Base-by-base conservation (phyloP, 1,284 basidiomycete species). In the Cutaneotrichosporon dermatis region DNA sequence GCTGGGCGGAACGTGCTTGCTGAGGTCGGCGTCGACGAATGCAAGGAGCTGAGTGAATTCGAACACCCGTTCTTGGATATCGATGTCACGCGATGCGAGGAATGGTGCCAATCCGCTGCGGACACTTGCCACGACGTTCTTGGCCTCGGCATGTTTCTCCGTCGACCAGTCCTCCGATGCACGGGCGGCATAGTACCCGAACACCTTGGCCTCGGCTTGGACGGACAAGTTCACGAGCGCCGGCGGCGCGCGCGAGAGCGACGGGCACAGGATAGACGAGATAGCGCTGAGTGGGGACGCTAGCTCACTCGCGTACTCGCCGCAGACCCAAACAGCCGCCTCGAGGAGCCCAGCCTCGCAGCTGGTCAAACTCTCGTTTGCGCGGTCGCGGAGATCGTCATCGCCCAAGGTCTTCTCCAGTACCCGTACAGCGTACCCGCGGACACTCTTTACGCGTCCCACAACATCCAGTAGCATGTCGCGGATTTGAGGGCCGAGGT, bases 261-360 rank as follows among this genome's bases (percentile, higher is more conserved):
- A 63, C 4, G 66, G 68, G 2, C 68, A 59, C 6, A 76, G 68
- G 13, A 75, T 86, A 82, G 51, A 91, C 79, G 45, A 97, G 80
- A 71, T 88, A 55, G 52, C 72, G 64, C 56, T 77, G 60, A 70
- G 74, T 56, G 70, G 68, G 0, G 68, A 72, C 5, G 65, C 57
- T 1, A 74, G 64, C 6, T 69, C 65, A 51, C 67, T 68, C 25
- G 88, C 87, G 74, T 92, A 93, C 76, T 99, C 96, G 34, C 94
- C 94, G 66, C 90, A 92, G 64, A 97, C 89, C 89, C 90, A 97
- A 1, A 92, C 91, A 5, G 92, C 92, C 2, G 93, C 94, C 82
- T 89, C 90, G 1, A 97, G 79, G 7, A 95, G 83, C 65, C 94
- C 90, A 4, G 37, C 50, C 39, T 51, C 50, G 10, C 50, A 39